These are phyloP conservation scores for Phytophthora niederhauseri DNA, from an alignment of 352 stramenopile genomes.

Conservation along the genomic window DNA sequence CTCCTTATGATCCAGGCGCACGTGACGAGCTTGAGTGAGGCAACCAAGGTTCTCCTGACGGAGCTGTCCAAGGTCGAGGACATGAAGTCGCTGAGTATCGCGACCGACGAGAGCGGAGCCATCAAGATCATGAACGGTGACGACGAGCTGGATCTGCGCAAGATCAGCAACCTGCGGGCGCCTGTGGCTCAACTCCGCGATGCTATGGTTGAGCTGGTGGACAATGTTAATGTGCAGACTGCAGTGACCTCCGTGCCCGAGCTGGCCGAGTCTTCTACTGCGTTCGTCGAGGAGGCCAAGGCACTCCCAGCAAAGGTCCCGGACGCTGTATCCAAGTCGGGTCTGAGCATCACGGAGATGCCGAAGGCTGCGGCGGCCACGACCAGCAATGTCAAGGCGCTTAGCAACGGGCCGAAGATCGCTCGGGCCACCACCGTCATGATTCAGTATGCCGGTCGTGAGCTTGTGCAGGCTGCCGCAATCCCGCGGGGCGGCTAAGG, in stretches of 20 bases:
- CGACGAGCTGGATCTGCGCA: conserved; percentile 50
- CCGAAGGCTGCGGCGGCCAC: conserved; percentile 47
- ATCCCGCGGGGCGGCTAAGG: conserved; percentile 47
- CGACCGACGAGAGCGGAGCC: conserved; percentile 44
- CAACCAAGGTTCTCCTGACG: conserved; percentile 46
- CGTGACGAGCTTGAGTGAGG: conserved; percentile 38
- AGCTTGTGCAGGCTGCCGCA: conserved; percentile 46
- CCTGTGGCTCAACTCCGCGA: conserved; percentile 51
- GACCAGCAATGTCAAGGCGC: conserved; percentile 47
- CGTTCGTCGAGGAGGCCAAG: conserved; percentile 50
- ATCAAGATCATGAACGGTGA: conserved; percentile 57
- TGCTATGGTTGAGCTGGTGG: conserved; percentile 53
- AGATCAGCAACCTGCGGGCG: conserved; percentile 50
- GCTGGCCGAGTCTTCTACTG: conserved; percentile 42
- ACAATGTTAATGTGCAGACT: conserved; percentile 61
- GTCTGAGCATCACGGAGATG: conserved; percentile 49
- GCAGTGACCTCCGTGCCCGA: conserved; percentile 53
- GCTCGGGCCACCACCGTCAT: conserved; percentile 50
- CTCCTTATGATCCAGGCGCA: conserved; percentile 45
- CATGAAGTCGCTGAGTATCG: conserved; percentile 35
- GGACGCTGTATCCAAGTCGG: conserved; percentile 46
- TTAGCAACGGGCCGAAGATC: conserved; percentile 57
- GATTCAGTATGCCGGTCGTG: conserved; percentile 54
- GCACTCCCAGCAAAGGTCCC: conserved; percentile 48
- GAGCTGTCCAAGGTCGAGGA: conserved; percentile 58